Evolutionary conservation across 805 yeast genomes (phyloP), one percentile per base, ranked within the genome.

Genomic region (Candida chauliodis): DNA sequence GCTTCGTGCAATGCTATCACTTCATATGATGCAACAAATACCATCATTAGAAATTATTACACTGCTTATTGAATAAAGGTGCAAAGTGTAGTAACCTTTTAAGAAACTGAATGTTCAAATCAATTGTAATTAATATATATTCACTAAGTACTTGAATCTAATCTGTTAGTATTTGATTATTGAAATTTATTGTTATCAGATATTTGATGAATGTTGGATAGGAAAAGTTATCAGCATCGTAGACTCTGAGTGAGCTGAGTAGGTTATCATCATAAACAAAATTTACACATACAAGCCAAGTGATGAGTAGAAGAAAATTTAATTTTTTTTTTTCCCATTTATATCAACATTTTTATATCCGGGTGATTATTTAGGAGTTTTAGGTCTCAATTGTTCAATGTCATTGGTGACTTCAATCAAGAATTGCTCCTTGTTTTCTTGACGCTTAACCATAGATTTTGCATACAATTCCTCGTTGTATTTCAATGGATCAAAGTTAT

Each of bases 351-450:
- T 26, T 7, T 14, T 26, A 14, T 11, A 26, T 26, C 32, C 21
- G 32, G 29, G 29, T 26, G 11, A 22, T 20, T 15, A 31, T 17
- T 33, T 33, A 16, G 96, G 96, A 35, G 93, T 83, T 54, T 83
- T 86, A 14, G 96, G 97, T 52, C 96, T 73, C 36, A 90, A 64
- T 11, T 65, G 71, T 46, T 90, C 96, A 47, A 90, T 85, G 49
- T 86, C 95, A 8, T 72, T 69, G 28, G 78, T 73, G 34, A 78
- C 75, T 2, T 91, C 89, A 1, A 89, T 75, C 43, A 68, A 55
- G 50, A 54, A 56, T 73, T 79, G 51, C 5, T 32, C 27, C 9
- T 24, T 21, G 8, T 29, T 26, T n/a, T 34, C 37, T 34, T 51
- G 55, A 38, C 51, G 51, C 32, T 56, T 56, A 15, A 66, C 47